Base-by-base conservation (phyloP, 352 stramenopile genomes). In the Phytophthora podocarpi region DNA sequence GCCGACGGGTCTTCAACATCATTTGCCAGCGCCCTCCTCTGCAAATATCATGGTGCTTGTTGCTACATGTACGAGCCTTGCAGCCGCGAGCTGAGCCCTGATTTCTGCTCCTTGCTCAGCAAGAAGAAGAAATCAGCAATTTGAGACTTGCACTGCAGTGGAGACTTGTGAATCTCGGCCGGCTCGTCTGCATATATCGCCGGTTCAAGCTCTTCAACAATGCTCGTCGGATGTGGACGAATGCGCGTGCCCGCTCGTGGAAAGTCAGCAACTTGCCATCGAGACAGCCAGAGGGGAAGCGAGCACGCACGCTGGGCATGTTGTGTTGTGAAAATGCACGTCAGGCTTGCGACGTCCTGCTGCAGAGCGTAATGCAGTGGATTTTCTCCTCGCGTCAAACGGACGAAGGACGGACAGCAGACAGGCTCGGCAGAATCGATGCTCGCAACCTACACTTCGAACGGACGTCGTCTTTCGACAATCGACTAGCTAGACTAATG, bases 111-210 rank as follows among this genome's bases (percentile, higher is more conserved):
- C n/a, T n/a, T n/a, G n/a, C n/a, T n/a, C n/a, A n/a, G n/a, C n/a
- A n/a, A n/a, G n/a, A n/a, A n/a, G n/a, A n/a, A n/a, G n/a, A n/a
- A n/a, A n/a, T n/a, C n/a, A n/a, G n/a, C n/a, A n/a, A n/a, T n/a
- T n/a, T n/a, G n/a, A n/a, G n/a, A n/a, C n/a, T n/a, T n/a, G 43
- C 43, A 34, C 48, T 27, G 35, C 36, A 36, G 36, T 15, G 35
- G 20, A 39, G 32, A 46, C 51, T 34, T 41, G 54, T 46, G 13
- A 16, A 35, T 27, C 27, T 45, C 35, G 26, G 16, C 30, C 27
- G 61, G 40, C 54, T 55, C 53, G 54, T 70, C 53, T 63, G 58
- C 59, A 18, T 55, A 30, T 70, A 52, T 70, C 53, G 46, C 60
- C 43, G 37, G 26, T 55, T 69, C 36, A 56, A 51, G 43, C 28